Conservation (phyloP, 164 flowering plant genomes). For the Nelumbo lutea region DNA sequence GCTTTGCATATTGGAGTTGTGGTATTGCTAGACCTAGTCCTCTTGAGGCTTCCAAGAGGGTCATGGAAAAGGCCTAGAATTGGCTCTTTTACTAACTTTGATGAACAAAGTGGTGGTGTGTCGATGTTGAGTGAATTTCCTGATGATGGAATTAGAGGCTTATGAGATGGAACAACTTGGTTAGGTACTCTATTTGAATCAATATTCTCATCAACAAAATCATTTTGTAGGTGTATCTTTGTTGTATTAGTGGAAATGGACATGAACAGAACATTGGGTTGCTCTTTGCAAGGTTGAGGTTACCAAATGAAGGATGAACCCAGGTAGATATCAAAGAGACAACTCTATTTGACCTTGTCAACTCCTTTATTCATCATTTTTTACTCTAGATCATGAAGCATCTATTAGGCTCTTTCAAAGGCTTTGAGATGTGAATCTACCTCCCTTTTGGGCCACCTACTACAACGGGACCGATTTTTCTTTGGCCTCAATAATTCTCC, state of each 20-base stretch:
- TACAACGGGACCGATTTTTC: conserved; percentile 72
- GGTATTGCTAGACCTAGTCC: conserved; percentile 58
- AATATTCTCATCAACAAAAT: conserved; percentile 60
- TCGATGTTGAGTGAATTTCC: conserved; percentile 53
- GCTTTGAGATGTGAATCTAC: conserved; percentile 95
- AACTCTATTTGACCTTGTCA: conserved; percentile 60
- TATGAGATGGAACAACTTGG: background rate
- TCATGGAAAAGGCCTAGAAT: conserved; percentile 31
- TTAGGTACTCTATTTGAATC: conserved; percentile 20
- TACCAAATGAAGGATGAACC: conserved; percentile 94
- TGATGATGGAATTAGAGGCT: conserved; percentile 10
- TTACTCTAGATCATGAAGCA: conserved; percentile 85
- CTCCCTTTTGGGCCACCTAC: conserved; percentile 78
- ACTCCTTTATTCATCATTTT: conserved; percentile 63
- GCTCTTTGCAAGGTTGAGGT: conserved; percentile 89
- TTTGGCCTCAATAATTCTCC: conserved; percentile 75
- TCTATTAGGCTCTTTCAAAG: conserved; percentile 94
- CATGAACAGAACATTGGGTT: conserved; percentile 7
- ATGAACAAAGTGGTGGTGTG: conserved; percentile 68
- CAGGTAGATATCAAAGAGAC: conserved; percentile 70
- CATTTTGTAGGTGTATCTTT: conserved; percentile 24
- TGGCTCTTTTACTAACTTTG: conserved; percentile 24
- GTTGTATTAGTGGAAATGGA: background rate
- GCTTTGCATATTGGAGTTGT: background rate
- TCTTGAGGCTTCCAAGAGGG: conserved; percentile 41